Evolutionary conservation across 768 basidiomycete species (phyloP), one percentile per base, ranked within the genome.

Genomic region (Jaapia argillacea): DNA sequence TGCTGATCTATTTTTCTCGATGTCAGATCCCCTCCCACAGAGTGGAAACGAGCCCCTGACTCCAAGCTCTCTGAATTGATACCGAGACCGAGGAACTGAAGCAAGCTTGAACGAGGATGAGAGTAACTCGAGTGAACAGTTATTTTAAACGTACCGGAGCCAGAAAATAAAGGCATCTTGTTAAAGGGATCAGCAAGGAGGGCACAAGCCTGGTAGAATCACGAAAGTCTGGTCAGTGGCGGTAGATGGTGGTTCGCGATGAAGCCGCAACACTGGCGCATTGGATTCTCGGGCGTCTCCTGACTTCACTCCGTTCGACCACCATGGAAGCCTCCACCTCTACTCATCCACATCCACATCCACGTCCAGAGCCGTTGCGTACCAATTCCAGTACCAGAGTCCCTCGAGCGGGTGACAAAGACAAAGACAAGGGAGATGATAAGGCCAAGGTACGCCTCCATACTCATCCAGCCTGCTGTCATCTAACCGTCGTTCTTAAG

Each of bases 41-140:
- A 13, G 22, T 5, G 14, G 35, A 3, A 16, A 7, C 14, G 36
- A 10, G 12, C 7, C 5, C 18, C 35, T 27, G 24, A 48, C 48
- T 36, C 48, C 48, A 48, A 12, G 25, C 3, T 6, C 28, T 28
- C 13, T 35, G 24, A 20, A 33, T 22, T 12, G 14, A 13, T 7
- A 18, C 24, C 4, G 40, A 27, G 27, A 48, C 44, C 13, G 48
- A 36, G 24, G 44, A 35, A 24, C 44, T 45, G 33, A 48, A 45
- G 45, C 18, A 45, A 13, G 48, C 48, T 48, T 40, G 23, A 33
- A 6, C 4, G 26, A 31, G 1, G 12, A 39, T 10, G 24, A 33
- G 31, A 5, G 40, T 10, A 14, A 6, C 10, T 24, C 13, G 40
- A 10, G 28, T 7, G 7, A 20, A 14, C 10, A 26, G 40, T 6